phyloP scores from a whole-genome alignment of 2,329 filamentous ascomycete species.

The Acephala macrosclerotiorum region DNA sequence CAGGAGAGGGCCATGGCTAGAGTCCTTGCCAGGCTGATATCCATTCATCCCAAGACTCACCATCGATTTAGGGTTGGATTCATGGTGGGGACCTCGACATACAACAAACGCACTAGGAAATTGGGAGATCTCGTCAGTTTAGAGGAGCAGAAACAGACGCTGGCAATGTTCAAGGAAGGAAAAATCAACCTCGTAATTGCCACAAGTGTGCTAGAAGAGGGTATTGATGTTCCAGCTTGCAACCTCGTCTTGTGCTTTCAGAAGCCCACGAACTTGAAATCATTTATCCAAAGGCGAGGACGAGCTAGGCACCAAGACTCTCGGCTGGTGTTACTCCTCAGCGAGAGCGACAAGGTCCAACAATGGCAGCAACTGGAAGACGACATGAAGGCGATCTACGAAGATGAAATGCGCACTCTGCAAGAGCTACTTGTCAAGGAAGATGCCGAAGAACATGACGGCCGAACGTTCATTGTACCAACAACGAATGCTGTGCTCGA shows the following conservation, averaged over 20 bases:
- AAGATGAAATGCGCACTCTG: constrained; percentile 44
- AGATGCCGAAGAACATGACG: constrained; percentile 44
- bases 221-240: constrained; percentile 70
- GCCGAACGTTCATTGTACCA: constrained; percentile 49
- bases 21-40: constrained; percentile 58
- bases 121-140: constrained; percentile 50
- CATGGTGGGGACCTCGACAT: constrained; percentile 61
- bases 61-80: constrained; percentile 57
- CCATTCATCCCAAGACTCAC: constrained; percentile 58
- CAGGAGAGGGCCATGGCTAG: constrained; percentile 67
- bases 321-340: constrained; percentile 61
- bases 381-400: constrained; percentile 64
- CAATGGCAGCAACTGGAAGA: constrained; percentile 74
- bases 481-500: constrained; percentile 70
- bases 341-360: constrained; percentile 45
- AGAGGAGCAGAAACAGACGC: constrained; percentile 45
- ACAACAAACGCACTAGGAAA: constrained; percentile 47
- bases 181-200: constrained; percentile 62
- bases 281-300: constrained; percentile 70
- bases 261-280: constrained; percentile 65
- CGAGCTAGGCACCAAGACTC: constrained; percentile 65
- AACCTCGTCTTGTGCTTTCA: constrained; percentile 72
- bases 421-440: constrained; percentile 35
- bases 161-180: constrained; percentile 61
- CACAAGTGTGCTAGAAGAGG: constrained; percentile 69